A percentile compares a stretch with the other conserved stretches of the same genome.
phyloP scores from a whole-genome alignment of 1,284 basidiomycete species.

The Peniophora sp. region DNA sequence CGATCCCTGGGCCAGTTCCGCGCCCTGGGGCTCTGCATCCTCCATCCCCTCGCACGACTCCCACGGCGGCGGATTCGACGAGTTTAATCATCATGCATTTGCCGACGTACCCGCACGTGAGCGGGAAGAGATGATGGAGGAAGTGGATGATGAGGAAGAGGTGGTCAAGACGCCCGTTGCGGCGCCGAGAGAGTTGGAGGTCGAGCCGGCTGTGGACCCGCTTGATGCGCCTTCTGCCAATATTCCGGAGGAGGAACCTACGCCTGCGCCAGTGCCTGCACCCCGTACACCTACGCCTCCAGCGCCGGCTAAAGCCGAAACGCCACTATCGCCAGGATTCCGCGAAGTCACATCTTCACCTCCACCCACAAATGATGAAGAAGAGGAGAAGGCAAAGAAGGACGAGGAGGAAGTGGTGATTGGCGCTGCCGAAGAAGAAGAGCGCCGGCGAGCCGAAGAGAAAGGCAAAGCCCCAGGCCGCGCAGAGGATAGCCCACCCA shows the following conservation, averaged over 20 bases:
- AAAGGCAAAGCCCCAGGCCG: conserved; percentile 10
- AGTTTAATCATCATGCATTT: conserved; percentile 24
- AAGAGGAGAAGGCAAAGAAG: conserved; percentile 1
- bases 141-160: conserved; percentile 22
- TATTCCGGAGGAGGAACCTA: conserved; percentile 27
- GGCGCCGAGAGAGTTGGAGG: conserved; percentile 1
- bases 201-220: conserved; percentile 24
- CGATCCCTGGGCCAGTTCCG: conserved; percentile 53
- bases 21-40: not conserved
- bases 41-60: not conserved
- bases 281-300: not conserved
- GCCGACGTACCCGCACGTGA: no score
- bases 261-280: not conserved
- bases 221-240: conserved; percentile 35
- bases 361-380: conserved; percentile 19
- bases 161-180: conserved; percentile 18
- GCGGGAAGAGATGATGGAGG: no score
- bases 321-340: conserved; percentile 19
- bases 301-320: conserved; percentile 10
- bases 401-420: not conserved
- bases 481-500: conserved; percentile 4
- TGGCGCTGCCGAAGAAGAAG: not conserved
- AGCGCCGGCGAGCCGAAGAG: not conserved
- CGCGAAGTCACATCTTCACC: conserved; percentile 19
- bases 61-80: conserved; percentile 16